phyloP scores from a whole-genome alignment of 371 early-diverging fungal species.

The Thermomucor indicae-seudaticae region DNA sequence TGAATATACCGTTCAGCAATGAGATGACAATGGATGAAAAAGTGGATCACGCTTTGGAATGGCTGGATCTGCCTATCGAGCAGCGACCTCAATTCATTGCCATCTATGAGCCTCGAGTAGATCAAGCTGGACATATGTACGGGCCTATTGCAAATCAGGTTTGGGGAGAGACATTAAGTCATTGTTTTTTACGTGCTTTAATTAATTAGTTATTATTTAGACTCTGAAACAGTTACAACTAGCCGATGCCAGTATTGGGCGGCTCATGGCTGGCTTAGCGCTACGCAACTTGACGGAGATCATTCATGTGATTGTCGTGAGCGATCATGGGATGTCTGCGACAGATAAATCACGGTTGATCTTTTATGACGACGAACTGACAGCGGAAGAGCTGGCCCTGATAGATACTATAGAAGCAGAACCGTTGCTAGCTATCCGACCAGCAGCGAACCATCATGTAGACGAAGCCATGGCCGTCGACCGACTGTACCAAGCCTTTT shows the following conservation, averaged over 20 bases:
- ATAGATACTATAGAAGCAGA: conserved; percentile 28
- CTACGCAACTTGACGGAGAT: conserved; percentile 59
- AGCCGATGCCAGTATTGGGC: conserved; percentile 70
- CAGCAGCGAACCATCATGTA: too few species aligned
- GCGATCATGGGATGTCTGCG: conserved; percentile 94
- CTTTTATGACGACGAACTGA: conserved; percentile 67
- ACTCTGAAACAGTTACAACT: conserved; percentile 23
- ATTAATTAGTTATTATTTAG: too few species aligned
- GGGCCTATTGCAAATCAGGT: conserved; percentile 73
- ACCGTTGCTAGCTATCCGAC: conserved; percentile 45
- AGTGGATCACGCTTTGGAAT: conserved; percentile 60
- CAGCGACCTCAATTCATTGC: conserved; percentile 76
- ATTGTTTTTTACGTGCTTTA: too few species aligned
- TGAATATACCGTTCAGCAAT: conserved; percentile 54
- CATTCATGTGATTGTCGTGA: conserved; percentile 83
- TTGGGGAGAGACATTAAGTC: too few species aligned
- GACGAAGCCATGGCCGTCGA: conserved; percentile 20
- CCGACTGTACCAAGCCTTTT: conserved; percentile 30
- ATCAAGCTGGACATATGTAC: conserved; percentile 74
- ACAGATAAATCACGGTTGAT: conserved; percentile 48
- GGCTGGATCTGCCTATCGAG: conserved; percentile 74
- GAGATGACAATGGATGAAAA: conserved; percentile 53
- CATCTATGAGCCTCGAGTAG: conserved; percentile 80
- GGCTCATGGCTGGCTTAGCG: conserved; percentile 53
- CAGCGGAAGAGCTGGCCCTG: conserved; percentile 22